Evolutionary conservation across 2,329 filamentous ascomycete genomes (phyloP).

Genomic region (Aspergillus fischeri): DNA sequence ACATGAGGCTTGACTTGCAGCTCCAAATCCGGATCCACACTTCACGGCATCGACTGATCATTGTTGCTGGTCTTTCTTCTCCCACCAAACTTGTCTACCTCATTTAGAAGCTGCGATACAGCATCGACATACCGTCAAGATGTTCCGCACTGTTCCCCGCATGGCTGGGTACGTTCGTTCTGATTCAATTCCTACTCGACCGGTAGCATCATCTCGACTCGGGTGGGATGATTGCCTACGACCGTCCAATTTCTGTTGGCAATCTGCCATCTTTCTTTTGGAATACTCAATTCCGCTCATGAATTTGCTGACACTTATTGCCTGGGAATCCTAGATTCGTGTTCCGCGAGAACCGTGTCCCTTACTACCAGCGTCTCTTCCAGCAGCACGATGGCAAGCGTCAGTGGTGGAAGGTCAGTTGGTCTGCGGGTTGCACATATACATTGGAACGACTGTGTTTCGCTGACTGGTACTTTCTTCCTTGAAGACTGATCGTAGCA

Average conservation of each 20-base stretch:
- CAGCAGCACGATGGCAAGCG: slow-evolving; percentile 63
- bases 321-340: slow-evolving; percentile 41
- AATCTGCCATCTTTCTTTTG: slow-evolving; percentile 14
- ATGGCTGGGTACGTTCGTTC: slow-evolving; percentile 38
- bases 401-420: slow-evolving; percentile 65
- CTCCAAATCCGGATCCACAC: slow-evolving; percentile 23
- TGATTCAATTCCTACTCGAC: slow-evolving; percentile 15
- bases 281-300: neutral
- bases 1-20: slow-evolving; percentile 22
- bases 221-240: neutral
- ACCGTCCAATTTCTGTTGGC: neutral
- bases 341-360: slow-evolving; percentile 64
- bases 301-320: slow-evolving; percentile 15
- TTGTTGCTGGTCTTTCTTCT: slow-evolving; percentile 16
- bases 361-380: slow-evolving; percentile 63
- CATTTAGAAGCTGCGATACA: slow-evolving; percentile 21
- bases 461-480: neutral
- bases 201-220: slow-evolving; percentile 2
- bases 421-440: slow-evolving; percentile 3
- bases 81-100: slow-evolving; percentile 23
- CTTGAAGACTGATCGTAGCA: slow-evolving; percentile 51
- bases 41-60: slow-evolving; percentile 26
- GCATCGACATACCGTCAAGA: slow-evolving; percentile 30
- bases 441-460: slow-evolving; percentile 3
- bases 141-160: slow-evolving; percentile 41